Evolutionary conservation across 352 stramenopile species (phyloP).

Genomic region (Phytophthora macrochlamydospora): DNA sequence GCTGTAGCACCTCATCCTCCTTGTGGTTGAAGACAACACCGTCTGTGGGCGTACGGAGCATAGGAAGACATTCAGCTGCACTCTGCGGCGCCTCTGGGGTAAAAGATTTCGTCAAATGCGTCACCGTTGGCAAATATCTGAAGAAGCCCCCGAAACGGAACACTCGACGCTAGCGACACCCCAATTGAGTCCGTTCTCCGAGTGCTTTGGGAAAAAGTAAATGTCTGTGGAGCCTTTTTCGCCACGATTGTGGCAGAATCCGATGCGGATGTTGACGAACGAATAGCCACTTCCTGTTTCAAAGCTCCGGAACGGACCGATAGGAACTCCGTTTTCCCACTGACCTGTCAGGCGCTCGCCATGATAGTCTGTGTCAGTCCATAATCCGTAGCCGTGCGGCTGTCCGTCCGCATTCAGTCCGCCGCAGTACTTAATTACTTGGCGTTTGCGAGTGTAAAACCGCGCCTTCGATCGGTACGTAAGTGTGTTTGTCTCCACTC

Average conservation of each 20-base stretch:
- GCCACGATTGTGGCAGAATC: slow-evolving; percentile 62
- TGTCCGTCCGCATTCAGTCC: slow-evolving; percentile 57
- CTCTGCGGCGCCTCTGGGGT: slow-evolving; percentile 35
- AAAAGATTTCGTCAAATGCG: slow-evolving; percentile 54
- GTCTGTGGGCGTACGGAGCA: slow-evolving; percentile 54
- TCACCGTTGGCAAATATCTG: slow-evolving; percentile 62
- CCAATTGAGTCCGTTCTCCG: slow-evolving; percentile 54
- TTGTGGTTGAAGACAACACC: slow-evolving; percentile 55
- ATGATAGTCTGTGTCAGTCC: slow-evolving; percentile 74
- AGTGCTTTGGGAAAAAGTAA: slow-evolving; percentile 57
- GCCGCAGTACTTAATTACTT: slow-evolving; percentile 69
- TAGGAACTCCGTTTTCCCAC: slow-evolving; percentile 73
- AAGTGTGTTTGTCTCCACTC: slow-evolving; percentile 50
- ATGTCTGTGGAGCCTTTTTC: slow-evolving; percentile 44
- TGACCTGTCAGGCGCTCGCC: slow-evolving; percentile 71
- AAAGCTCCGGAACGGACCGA: slow-evolving; percentile 78
- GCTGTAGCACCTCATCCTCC: slow-evolving; percentile 23
- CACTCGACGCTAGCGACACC: slow-evolving; percentile 84
- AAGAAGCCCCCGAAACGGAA: slow-evolving; percentile 81
- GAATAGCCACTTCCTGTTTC: slow-evolving; percentile 76
- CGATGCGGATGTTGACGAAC: slow-evolving; percentile 77
- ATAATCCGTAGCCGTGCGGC: slow-evolving; percentile 73
- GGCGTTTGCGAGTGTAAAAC: slow-evolving; percentile 49
- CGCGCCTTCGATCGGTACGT: slow-evolving; percentile 53
- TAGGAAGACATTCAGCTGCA: slow-evolving; percentile 43